phyloP scores from a whole-genome alignment of 2,329 filamentous ascomycete genomes.

The Colletotrichum horii region DNA sequence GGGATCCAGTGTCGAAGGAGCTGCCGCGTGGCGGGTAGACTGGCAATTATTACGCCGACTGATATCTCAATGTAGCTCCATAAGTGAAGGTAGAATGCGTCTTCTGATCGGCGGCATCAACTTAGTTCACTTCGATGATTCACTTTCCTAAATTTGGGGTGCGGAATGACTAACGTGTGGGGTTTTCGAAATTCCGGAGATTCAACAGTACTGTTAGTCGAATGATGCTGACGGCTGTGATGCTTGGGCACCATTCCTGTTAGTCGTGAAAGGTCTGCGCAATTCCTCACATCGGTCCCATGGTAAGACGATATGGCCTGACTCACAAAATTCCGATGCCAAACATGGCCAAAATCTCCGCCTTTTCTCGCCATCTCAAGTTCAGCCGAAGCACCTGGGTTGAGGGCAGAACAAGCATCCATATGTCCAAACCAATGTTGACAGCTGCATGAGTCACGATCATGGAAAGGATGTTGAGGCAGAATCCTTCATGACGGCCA shows the following conservation, averaged over 20 bases:
- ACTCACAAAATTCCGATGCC: slow-evolving; percentile 30
- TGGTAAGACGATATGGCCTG: rapidly evolving
- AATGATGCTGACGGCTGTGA: slow-evolving; percentile 36
- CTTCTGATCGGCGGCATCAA: slow-evolving; percentile 24
- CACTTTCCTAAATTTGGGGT: not conserved
- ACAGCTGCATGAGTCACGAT: slow-evolving; percentile 44
- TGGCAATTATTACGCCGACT: slow-evolving; percentile 47
- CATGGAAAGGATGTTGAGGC: slow-evolving; percentile 40
- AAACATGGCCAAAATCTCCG: slow-evolving; percentile 42
- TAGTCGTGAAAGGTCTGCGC: not conserved
- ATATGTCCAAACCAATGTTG: slow-evolving; percentile 49
- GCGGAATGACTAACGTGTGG: slow-evolving; percentile 33
- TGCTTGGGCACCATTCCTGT: slow-evolving; percentile 27
- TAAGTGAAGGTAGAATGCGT: slow-evolving; percentile 45
- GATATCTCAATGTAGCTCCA: slow-evolving; percentile 53
- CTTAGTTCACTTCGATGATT: slow-evolving; percentile 43
- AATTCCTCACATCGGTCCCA: not conserved
- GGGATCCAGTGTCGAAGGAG: slow-evolving; percentile 1
- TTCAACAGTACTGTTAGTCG: slow-evolving; percentile 45
- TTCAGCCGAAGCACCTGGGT: slow-evolving; percentile 35
- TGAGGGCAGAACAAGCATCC: slow-evolving; percentile 47
- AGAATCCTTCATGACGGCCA: slow-evolving; percentile 28
- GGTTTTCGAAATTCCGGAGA: slow-evolving; percentile 44
- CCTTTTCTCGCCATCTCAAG: slow-evolving; percentile 39
- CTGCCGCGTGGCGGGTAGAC: slow-evolving; percentile 33